phyloP scores from a whole-genome alignment of 1,284 basidiomycete genomes.

The Trichosporon inkin region DNA sequence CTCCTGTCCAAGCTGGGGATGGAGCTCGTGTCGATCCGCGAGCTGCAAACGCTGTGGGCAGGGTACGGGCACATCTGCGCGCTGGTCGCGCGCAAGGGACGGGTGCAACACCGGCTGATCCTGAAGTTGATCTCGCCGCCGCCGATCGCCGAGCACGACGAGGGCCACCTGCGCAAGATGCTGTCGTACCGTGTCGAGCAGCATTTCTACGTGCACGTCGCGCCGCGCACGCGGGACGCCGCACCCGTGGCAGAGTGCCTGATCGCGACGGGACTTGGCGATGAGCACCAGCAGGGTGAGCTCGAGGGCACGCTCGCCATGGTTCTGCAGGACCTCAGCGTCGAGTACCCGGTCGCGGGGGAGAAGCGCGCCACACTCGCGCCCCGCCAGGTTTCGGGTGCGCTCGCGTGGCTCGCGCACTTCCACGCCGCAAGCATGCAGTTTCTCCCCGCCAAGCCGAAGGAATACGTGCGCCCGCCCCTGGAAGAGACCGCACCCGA shows the following conservation, averaged over 20 bases:
- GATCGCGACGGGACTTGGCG: slow-evolving; percentile 4
- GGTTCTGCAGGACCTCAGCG: slow-evolving; percentile 13
- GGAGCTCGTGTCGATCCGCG: not conserved
- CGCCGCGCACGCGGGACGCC: not conserved
- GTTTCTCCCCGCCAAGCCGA: not conserved
- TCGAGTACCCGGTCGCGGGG: slow-evolving; percentile 13
- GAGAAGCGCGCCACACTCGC: slow-evolving; percentile 13
- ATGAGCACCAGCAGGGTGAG: not conserved
- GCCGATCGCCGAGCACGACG: not conserved
- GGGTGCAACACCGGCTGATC: slow-evolving; percentile 1
- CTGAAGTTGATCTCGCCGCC: slow-evolving; percentile 20
- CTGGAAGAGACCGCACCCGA: not conserved
- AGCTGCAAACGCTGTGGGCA: slow-evolving; percentile 23
- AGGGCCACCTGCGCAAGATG: slow-evolving; percentile 23
- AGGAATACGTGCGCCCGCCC: slow-evolving; percentile 9
- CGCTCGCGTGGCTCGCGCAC: slow-evolving; percentile 15
- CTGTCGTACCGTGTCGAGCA: slow-evolving; percentile 23
- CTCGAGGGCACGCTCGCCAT: slow-evolving; percentile 9
- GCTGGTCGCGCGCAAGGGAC: not conserved
- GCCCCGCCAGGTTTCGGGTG: not conserved
- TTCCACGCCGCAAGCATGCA: slow-evolving; percentile 5
- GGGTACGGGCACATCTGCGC: slow-evolving; percentile 22
- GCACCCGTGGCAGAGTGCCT: slow-evolving; percentile 15
- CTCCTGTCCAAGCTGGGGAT: slow-evolving; percentile 4
- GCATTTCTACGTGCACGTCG: slow-evolving; percentile 17